Evolutionary conservation across 2,329 filamentous ascomycete species (phyloP), one percentile per base, ranked within the genome.

Genomic region (Hymenoscyphus fructigenus): DNA sequence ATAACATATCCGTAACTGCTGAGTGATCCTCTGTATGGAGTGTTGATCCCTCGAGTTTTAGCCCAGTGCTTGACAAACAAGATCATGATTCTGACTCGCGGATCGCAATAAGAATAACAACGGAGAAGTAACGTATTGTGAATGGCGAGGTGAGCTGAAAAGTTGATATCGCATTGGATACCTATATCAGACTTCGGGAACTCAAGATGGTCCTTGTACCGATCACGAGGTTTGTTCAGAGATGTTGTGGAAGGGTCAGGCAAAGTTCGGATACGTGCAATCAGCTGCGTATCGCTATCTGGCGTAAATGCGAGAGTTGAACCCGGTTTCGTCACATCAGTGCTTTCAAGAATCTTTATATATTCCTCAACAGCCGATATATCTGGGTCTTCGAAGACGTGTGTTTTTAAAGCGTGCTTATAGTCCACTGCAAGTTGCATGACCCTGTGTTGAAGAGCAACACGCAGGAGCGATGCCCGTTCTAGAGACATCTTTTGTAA

Each of bases 121-220:
- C 91, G 87, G 34, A 97, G 84, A 47, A 97, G 85, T 38, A 86
- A 80, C 0, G 93, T 96, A 76, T 97, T 97, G 69, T 95, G 90
- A 2, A 96, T 81, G 1, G 89, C 92, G 2, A 97, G 84, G 56
- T 91, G 87, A 20, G 93, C 93, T 1, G 90, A 90, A 75, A 97
- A 97, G 76, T 96, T 96, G 81, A 97, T 92, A 74, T 97, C 92
- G 75, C 91, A 95, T 75, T 93, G 91, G 15, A 94, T 91, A n/a
- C 92, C 92, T 32, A 90, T 85, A 3, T 88, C 89, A 9, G 81
- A 80, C 73, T 91, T 91, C 5, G 91, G 91, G 65, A 94, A 94
- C 75, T 95, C 92, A 1, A 96, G 84, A 28, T 81, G 80, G 71
- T 88, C 84, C 65, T 78, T 79, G 73, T 84, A 85, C 34, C 79